phyloP scores from a whole-genome alignment of 345 rosid species.

The Brassica juncea region DNA sequence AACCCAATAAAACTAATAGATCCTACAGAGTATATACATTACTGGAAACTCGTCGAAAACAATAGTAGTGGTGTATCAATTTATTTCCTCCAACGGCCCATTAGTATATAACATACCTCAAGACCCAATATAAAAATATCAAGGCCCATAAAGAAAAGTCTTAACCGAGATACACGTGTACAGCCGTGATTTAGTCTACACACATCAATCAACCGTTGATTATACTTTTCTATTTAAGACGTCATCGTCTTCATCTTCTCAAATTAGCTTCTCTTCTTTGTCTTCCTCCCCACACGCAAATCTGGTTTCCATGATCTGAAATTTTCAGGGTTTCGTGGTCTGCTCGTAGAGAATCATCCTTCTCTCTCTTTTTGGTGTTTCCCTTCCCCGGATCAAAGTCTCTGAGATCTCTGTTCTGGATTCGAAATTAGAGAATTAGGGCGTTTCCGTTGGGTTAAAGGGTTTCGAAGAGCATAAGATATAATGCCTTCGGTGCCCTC shows the following conservation, averaged over 20 bases:
- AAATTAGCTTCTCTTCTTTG: conserved; percentile 20
- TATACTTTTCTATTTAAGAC: conserved; percentile 4
- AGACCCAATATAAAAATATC: conserved; percentile 2
- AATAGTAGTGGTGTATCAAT: background rate
- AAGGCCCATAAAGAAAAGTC: conserved; percentile 31
- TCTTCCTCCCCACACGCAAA: conserved; percentile 31
- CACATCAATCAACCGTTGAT: conserved; percentile 16
- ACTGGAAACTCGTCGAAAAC: background rate
- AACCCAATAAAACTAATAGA: background rate
- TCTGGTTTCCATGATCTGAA: conserved; percentile 20
- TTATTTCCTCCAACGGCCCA: conserved; percentile 5
- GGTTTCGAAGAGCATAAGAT: conserved; percentile 77
- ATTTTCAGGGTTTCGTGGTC: background rate
- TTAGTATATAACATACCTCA: background rate
- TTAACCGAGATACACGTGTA: conserved; percentile 16
- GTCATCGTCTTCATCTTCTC: conserved; percentile 8
- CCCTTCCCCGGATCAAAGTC: background rate
- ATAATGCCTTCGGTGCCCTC: conserved; percentile 87
- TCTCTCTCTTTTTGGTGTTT: background rate
- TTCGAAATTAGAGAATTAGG: conserved; percentile 36
- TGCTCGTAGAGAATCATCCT: background rate
- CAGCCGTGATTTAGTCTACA: background rate
- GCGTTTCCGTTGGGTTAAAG: conserved; percentile 37
- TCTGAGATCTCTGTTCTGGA: conserved; percentile 19
- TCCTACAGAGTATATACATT: background rate